Conservation (phyloP, 192 early-diverging fungal genomes). For the Mortierella alpina region DNA sequence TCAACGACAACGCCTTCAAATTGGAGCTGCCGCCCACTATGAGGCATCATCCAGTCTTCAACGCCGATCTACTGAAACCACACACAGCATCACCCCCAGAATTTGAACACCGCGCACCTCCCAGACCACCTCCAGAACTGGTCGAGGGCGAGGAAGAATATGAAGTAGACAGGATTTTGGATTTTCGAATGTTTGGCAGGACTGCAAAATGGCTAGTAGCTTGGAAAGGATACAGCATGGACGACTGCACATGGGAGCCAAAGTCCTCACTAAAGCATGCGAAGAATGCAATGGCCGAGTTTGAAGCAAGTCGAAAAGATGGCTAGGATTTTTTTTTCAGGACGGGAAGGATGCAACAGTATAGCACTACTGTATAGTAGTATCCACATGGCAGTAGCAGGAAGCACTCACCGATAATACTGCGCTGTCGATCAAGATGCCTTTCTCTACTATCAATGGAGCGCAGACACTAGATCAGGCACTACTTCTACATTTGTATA, state of each 20-base stretch:
- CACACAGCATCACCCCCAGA: neutral
- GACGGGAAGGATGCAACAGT: too few species aligned
- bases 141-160: neutral
- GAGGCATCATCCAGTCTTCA: neutral
- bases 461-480: too few species aligned
- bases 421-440: too few species aligned
- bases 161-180: neutral
- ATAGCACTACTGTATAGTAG: too few species aligned
- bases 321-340: too few species aligned
- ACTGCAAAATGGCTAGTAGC: neutral
- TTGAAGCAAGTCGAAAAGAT: too few species aligned
- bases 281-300: neutral
- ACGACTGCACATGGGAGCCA: neutral
- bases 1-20: conserved; percentile 5
- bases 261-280: neutral
- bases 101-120: neutral
- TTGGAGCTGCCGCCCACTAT: neutral
- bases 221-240: neutral
- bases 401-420: too few species aligned
- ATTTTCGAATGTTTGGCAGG: neutral
- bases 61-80: neutral
- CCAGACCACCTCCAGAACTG: neutral
- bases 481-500: too few species aligned
- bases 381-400: too few species aligned
- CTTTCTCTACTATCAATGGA: too few species aligned